These are phyloP conservation scores for Cocos nucifera DNA, from an alignment of 176 grass and related monocot species.

Conservation along the genomic window DNA sequence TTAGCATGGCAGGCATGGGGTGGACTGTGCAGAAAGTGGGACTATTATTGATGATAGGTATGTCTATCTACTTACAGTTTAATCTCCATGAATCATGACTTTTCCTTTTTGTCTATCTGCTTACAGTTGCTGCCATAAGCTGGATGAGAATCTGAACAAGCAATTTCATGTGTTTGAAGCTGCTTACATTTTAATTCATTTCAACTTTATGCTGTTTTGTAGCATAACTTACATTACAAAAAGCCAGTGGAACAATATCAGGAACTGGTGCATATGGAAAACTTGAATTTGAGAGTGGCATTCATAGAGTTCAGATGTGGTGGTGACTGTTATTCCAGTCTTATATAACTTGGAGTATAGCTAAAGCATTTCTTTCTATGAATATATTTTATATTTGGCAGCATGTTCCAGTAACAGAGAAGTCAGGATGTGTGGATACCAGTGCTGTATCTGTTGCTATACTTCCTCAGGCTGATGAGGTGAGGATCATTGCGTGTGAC, in stretches of 20 bases:
- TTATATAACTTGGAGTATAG: no score
- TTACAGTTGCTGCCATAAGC: no score
- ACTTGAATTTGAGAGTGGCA: constrained; percentile 84
- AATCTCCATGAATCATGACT: no score
- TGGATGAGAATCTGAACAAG: no score
- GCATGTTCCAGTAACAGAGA: constrained; percentile 85
- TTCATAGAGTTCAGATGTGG: constrained; percentile 94
- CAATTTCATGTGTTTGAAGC: no score
- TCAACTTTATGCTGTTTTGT: neutral
- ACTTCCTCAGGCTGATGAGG: constrained; percentile 95
- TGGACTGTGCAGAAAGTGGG: no score
- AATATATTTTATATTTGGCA: constrained; percentile 19
- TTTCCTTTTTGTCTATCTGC: no score
- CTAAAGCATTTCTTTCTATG: neutral
- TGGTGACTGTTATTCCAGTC: neutral
- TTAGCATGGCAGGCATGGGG: no score
- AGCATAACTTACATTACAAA: constrained; percentile 22
- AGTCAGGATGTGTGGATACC: constrained; percentile 82
- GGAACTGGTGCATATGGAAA: constrained; percentile 69
- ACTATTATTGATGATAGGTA: no score
- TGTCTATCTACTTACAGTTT: no score
- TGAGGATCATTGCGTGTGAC: constrained; percentile 2
- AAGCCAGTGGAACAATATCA: constrained; percentile 94
- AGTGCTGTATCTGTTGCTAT: constrained; percentile 90
- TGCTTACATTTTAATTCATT: no score